A percentile compares a stretch with the other conserved stretches of the same genome.
Evolutionary conservation across 371 early-diverging fungal species (phyloP).

Genomic region (Rhizopus sp.): DNA sequence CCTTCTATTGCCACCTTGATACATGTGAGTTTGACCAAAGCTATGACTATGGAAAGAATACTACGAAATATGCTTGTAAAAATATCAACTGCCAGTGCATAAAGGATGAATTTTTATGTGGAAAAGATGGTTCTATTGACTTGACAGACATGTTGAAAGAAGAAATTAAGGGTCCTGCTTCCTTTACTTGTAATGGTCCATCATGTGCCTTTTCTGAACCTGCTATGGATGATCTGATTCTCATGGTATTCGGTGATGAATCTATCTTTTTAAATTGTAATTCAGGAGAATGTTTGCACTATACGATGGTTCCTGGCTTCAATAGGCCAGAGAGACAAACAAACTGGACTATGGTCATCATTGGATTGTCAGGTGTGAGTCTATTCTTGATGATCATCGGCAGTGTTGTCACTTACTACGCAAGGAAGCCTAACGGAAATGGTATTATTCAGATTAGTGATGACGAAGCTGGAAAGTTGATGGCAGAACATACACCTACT

Average conservation of each 20-base stretch:
- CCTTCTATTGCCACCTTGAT: constrained; percentile 76
- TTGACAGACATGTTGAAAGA: constrained; percentile 71
- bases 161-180: constrained; percentile 76
- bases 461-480: constrained; percentile 68
- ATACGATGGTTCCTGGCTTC: constrained; percentile 85
- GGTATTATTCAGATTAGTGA: constrained; percentile 50
- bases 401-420: constrained; percentile 43
- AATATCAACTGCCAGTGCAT: constrained; percentile 75
- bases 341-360: constrained; percentile 60
- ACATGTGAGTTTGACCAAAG: constrained; percentile 55
- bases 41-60: constrained; percentile 47
- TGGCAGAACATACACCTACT: constrained; percentile 73
- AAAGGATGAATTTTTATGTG: constrained; percentile 76
- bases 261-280: constrained; percentile 72
- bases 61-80: constrained; percentile 62
- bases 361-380: constrained; percentile 61
- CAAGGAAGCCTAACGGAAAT: constrained; percentile 33
- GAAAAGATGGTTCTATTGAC: constrained; percentile 76
- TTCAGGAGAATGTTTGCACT: constrained; percentile 86
- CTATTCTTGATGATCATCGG: constrained; percentile 56
- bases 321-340: constrained; percentile 56
- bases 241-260: constrained; percentile 73
- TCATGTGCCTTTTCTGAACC: constrained; percentile 76
- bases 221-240: constrained; percentile 73
- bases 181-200: constrained; percentile 62